A percentile compares a stretch with the other conserved stretches of the same genome.
Evolutionary conservation across 495 filamentous ascomycete species (phyloP).

Genomic region (Penicillium daleae): DNA sequence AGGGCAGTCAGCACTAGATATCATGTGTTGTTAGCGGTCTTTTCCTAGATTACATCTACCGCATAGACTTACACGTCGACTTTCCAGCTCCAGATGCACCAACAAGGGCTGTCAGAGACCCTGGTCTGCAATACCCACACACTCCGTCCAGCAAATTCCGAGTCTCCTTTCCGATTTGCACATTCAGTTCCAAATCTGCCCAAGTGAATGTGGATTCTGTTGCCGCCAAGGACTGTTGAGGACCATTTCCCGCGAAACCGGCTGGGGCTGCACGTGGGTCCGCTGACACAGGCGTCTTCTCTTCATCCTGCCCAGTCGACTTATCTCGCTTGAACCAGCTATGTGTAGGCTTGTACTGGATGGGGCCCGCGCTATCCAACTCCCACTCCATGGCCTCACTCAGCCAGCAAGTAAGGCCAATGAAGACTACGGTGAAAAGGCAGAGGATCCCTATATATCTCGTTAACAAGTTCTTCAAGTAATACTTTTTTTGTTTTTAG

Average conservation of each 20-base stretch:
- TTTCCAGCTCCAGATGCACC: conserved; percentile 87
- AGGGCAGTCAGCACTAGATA: conserved; percentile 70
- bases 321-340: conserved; percentile 51
- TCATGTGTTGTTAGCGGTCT: conserved; percentile 1
- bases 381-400: conserved; percentile 62
- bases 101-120: conserved; percentile 78
- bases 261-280: conserved; percentile 24
- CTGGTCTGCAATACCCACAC: conserved; percentile 77
- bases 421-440: conserved; percentile 62
- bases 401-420: conserved; percentile 56
- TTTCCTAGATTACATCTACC: not conserved
- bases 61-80: conserved; percentile 65
- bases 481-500: not conserved
- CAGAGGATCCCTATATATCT: conserved; percentile 52
- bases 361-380: conserved; percentile 65
- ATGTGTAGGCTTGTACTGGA: conserved; percentile 53
- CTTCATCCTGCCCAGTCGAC: conserved; percentile 49
- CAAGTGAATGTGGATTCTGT: conserved; percentile 56
- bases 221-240: conserved; percentile 43
- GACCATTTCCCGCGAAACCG: conserved; percentile 15
- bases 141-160: conserved; percentile 70
- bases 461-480: not conserved
- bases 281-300: conserved; percentile 37
- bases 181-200: conserved; percentile 60
- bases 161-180: conserved; percentile 68